Evolutionary conservation across 140 eudicot genomes (phyloP), one percentile per base, ranked within the genome.

Genomic region (Cichorium intybus): DNA sequence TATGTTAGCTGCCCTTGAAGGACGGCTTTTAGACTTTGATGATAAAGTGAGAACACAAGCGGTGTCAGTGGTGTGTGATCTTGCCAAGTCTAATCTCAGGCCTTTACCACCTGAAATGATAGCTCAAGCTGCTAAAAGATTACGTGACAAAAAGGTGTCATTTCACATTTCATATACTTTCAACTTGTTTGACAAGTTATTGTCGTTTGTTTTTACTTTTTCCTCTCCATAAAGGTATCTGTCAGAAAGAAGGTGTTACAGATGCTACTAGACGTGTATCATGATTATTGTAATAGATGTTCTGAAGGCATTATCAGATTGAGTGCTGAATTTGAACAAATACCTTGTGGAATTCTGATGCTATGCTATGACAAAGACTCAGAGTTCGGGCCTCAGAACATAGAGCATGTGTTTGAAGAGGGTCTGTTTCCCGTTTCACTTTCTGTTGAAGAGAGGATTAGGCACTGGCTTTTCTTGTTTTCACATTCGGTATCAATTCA

Each of bases 141-240:
- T 94, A 58, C 95, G 99, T 48, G 99, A 94, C 76, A 94, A 89
- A 79, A 89, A 89, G 97, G 99, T 92, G 60, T 33, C 9, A 4
- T 49, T 65, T 62, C 24, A 27, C 24, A 27, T 51, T 39, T 41
- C 24, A 56, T 6, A 55, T 68, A 24, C 35, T 11, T 56, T 66
- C 57, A 62, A 21, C 34, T 22, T 74, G 23, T 62, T 28, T 55
- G 35, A 60, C 55, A 51, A 62, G 26, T 74, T 66, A 35, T 15
- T 16, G 48, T 53, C 2, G 1, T 70, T 80, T 62, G n/a, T n/a
- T n/a, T n/a, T n/a, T n/a, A n/a, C n/a, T 7, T 62, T 60, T 26
- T 45, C 24, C 23, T 71, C 54, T 48, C 39, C 73, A 10, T 73
- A 34, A 60, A 94, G 99, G 85, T 85, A 31, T 71, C 77, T 24